These are phyloP conservation scores for Rosa persica DNA, from an alignment of 306 rosid species.

Conservation along the genomic window DNA sequence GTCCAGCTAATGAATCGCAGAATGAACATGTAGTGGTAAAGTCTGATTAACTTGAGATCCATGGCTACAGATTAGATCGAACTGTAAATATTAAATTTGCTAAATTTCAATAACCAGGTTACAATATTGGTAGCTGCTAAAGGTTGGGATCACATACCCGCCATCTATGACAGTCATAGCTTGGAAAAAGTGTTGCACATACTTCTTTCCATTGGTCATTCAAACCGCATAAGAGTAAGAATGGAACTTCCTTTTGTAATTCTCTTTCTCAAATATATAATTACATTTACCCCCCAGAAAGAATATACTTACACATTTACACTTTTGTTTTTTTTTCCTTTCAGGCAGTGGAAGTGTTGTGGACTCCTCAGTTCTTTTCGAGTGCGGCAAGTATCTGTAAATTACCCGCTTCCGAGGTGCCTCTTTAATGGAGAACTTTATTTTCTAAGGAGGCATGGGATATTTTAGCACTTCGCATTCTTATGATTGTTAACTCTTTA, in stretches of 20 bases:
- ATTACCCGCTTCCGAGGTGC: too few species aligned
- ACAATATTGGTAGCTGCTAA: neutral
- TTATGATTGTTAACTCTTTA: too few species aligned
- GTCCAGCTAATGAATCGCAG: neutral
- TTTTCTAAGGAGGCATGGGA: too few species aligned
- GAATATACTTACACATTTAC: too few species aligned
- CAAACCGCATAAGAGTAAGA: neutral
- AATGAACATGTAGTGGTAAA: neutral
- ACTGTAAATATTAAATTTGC: too few species aligned
- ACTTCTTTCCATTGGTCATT: neutral
- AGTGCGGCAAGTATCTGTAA: neutral
- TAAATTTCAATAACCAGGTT: neutral
- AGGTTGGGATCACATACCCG: neutral
- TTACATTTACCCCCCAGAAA: neutral
- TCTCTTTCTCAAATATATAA: neutral
- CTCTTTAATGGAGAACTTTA: too few species aligned
- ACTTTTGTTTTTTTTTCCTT: neutral
- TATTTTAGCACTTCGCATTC: too few species aligned
- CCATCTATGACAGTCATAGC: neutral
- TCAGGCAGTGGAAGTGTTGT: neutral
- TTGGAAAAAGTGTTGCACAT: neutral
- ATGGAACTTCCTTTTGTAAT: neutral
- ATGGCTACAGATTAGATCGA: neutral
- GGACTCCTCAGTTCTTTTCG: neutral
- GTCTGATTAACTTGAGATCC: neutral